phyloP scores from a whole-genome alignment of 2,329 filamentous ascomycete genomes.

The Berkeleyomyces basicola region DNA sequence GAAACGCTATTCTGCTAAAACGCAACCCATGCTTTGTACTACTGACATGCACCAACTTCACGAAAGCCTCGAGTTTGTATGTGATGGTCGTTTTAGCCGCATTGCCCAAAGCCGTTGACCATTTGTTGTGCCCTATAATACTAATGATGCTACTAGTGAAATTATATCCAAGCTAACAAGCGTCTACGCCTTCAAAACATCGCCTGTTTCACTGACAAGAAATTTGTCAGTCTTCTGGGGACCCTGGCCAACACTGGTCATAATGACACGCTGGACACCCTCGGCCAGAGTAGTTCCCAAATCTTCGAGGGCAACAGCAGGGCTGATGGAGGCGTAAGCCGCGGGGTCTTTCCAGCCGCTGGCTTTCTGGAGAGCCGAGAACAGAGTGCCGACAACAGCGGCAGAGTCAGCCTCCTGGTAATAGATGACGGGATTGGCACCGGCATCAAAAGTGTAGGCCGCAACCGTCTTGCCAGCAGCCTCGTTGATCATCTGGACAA shows the following conservation, averaged over 20 bases:
- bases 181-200: slow-evolving; percentile 10
- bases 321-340: slow-evolving; percentile 29
- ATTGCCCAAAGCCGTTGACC: too few species aligned
- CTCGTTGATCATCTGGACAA: slow-evolving; percentile 78
- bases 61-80: too few species aligned
- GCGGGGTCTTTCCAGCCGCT: slow-evolving; percentile 53
- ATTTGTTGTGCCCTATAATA: neutral
- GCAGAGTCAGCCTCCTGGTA: slow-evolving; percentile 67
- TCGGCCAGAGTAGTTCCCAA: slow-evolving; percentile 51
- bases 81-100: too few species aligned
- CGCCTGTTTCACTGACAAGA: slow-evolving; percentile 51
- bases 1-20: neutral
- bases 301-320: slow-evolving; percentile 40
- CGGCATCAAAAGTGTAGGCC: slow-evolving; percentile 94
- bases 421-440: slow-evolving; percentile 93
- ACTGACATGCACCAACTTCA: too few species aligned
- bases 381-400: slow-evolving; percentile 62
- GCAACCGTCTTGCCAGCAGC: slow-evolving; percentile 63
- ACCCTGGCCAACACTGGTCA: slow-evolving; percentile 82
- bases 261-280: slow-evolving; percentile 76
- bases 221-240: slow-evolving; percentile 65
- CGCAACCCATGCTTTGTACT: neutral
- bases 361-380: slow-evolving; percentile 44
- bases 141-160: neutral
- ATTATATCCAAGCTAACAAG: neutral